Evolutionary conservation across 1,284 basidiomycete species (phyloP), one percentile per base, ranked within the genome.

Genomic region (Trichosporon sp.): DNA sequence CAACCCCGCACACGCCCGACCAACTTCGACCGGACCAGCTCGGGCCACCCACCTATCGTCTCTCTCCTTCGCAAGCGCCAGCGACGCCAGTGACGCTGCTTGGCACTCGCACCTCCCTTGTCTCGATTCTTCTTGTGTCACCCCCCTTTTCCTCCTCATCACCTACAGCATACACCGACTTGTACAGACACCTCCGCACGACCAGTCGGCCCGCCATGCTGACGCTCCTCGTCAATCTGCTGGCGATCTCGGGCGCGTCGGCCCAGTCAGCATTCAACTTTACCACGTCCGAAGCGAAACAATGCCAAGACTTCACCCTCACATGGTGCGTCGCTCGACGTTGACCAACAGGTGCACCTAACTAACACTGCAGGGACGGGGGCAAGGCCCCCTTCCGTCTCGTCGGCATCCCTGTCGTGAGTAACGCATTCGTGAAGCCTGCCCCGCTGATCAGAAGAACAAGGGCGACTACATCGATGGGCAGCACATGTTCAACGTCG

Each of bases 231-330:
- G 31, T 63, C 31, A 37, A n/a, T 31, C 31, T 63, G 32, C 59
- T 63, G 59, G 35, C 59, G 32, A n/a, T 63, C 59, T 7, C 31
- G 2, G 59, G 59, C 59, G 59, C 59, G 31, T 35, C 59, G 10
- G 59, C 76, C 56, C n/a, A 63, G 35, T 63, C 59, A n/a, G 59
- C 31, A 8, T 82, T 82, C 71, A 76, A 74, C 7, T 79, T 81
- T 73, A 79, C 76, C 65, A 78, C 77, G 6, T 75, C 77, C 0
- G 76, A 77, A 0, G 78, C 82, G 1, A 74, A 69, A 31, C 80
- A 81, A 75, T 83, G 82, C 68, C 72, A 75, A 3, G 71, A 80
- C 61, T 75, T 78, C 37, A 83, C 82, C 0, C 70, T 81, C 2
- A 71, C 75, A 68, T 82, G 80, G 81, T 81, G 66, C 51, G 78